phyloP scores from a whole-genome alignment of 2,329 filamentous ascomycete species.

The Aureobasidium sp. region DNA sequence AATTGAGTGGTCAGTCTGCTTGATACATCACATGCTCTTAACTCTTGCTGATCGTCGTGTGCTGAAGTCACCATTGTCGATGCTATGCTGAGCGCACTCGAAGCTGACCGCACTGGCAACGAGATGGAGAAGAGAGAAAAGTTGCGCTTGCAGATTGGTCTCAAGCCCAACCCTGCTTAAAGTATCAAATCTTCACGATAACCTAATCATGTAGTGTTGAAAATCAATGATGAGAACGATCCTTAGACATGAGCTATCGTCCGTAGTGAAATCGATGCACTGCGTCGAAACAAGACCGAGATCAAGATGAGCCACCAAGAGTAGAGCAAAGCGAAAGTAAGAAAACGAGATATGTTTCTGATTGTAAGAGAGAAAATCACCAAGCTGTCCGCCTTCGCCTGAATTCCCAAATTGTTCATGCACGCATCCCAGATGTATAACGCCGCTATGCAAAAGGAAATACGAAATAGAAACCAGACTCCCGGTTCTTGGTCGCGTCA shows the following conservation, averaged over 20 bases:
- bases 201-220: neutral
- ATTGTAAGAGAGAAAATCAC: neutral
- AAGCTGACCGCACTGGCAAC: conserved; percentile 27
- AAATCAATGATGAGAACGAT: no score
- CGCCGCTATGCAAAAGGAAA: conserved; percentile 17
- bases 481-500: conserved; percentile 10
- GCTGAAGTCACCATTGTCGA: conserved; percentile 25
- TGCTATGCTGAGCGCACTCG: conserved; percentile 26
- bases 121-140: conserved; percentile 27
- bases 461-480: neutral
- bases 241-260: neutral
- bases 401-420: neutral
- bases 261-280: neutral
- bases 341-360: neutral
- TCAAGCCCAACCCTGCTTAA: conserved; percentile 28
- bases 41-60: neutral
- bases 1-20: conserved; percentile 24
- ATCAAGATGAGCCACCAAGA: neutral
- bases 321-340: neutral
- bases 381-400: conserved; percentile 4
- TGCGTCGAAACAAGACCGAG: neutral
- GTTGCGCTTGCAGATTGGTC: conserved; percentile 27
- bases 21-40: neutral
- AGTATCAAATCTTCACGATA: neutral
- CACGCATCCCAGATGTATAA: conserved; percentile 11